A percentile compares a stretch with the other conserved stretches of the same genome.
Conservation (phyloP, 2,329 filamentous ascomycete genomes). For the Fusarium devonianum region DNA sequence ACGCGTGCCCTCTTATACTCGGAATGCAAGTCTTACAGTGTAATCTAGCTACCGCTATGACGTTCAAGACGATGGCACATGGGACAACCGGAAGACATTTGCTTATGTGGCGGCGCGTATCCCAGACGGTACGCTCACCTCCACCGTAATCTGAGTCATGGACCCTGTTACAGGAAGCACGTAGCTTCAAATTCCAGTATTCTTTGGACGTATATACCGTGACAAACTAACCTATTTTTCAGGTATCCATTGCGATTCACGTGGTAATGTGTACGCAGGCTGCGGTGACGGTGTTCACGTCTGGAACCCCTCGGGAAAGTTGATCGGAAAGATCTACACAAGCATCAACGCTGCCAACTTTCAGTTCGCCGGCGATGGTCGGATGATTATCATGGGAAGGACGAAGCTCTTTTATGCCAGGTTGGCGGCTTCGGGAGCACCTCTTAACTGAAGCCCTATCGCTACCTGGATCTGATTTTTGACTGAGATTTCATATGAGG, state of each 20-base stretch:
- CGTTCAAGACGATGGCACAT: conserved; percentile 55
- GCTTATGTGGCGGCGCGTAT: conserved; percentile 61
- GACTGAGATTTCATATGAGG: no score
- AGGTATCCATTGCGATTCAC: conserved; percentile 62
- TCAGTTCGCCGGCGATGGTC: conserved; percentile 51
- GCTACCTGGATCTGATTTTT: no score
- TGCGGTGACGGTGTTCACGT: conserved; percentile 59
- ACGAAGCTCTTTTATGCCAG: conserved; percentile 47
- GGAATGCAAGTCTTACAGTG: neutral
- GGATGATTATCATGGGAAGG: conserved; percentile 47
- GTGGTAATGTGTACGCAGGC: conserved; percentile 63
- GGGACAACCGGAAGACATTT: conserved; percentile 60
- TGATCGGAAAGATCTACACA: conserved; percentile 64
- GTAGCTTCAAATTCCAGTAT: no score
- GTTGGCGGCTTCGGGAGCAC: conserved; percentile 28
- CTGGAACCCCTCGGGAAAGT: conserved; percentile 54
- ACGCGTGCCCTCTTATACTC: no score
- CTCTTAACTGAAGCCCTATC: conserved; percentile 12
- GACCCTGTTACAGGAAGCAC: no score
- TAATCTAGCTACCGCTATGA: conserved; percentile 54
- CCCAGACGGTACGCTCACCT: conserved; percentile 60
- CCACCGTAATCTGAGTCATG: no score
- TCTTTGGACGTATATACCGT: no score
- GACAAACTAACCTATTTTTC: neutral
- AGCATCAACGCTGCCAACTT: conserved; percentile 55